phyloP scores from a whole-genome alignment of 306 rosid species.

The Sechiopsis laciniata region DNA sequence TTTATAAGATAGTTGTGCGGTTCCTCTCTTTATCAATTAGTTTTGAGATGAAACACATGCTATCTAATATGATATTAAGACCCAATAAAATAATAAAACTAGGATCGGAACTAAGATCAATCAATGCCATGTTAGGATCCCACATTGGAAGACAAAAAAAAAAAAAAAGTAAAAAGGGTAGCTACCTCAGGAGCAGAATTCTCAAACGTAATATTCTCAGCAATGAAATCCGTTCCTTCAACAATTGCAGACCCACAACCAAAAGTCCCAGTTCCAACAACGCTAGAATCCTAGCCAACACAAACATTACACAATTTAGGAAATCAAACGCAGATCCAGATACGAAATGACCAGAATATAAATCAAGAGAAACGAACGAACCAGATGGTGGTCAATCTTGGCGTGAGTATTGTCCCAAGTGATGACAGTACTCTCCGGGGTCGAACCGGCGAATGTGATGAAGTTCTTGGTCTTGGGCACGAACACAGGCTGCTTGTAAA shows the following conservation, averaged over 20 bases:
- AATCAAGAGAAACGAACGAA: not conserved
- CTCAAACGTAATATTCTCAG: constrained; percentile 86
- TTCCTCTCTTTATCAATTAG: no score
- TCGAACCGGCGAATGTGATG: constrained; percentile 55
- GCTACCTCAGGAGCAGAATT: constrained; percentile 74
- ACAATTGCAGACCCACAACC: constrained; percentile 79
- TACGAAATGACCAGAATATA: not conserved
- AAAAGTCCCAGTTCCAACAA: constrained; percentile 84
- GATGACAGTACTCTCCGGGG: constrained; percentile 58
- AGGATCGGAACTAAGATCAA: no score
- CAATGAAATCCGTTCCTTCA: constrained; percentile 90
- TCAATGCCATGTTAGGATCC: no score
- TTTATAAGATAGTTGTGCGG: no score
- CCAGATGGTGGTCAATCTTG: constrained; percentile 63
- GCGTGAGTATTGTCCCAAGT: constrained; percentile 85
- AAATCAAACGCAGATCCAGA: constrained; percentile 23
- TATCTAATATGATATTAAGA: no score
- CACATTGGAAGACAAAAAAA: no score
- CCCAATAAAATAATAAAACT: no score
- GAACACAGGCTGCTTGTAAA: constrained; percentile 67
- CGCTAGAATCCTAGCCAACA: constrained; percentile 40
- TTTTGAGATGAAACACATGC: no score
- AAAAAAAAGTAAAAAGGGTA: no score
- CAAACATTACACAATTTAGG: not conserved
- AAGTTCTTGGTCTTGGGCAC: constrained; percentile 81